Base-by-base conservation (phyloP, 2,329 filamentous ascomycete genomes). In the Septoria petroselini region DNA sequence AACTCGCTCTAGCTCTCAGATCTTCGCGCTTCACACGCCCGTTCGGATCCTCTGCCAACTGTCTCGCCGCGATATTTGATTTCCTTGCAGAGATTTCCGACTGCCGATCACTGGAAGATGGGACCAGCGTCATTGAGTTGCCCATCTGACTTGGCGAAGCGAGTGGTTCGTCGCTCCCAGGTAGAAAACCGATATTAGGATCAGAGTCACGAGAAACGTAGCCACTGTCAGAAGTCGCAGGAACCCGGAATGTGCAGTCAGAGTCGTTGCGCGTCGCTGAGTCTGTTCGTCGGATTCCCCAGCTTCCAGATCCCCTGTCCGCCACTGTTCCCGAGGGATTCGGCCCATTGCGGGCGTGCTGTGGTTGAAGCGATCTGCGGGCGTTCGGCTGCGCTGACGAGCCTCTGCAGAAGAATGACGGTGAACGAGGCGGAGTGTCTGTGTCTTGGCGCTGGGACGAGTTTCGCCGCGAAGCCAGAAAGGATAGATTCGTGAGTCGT, bases 221-320 rank as follows among this genome's bases (percentile, higher is more conserved):
- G 43, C 43, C 43, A 40, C 43, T 47, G 38, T 47, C 43, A 40
- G 35, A 18, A 47, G 40, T 23, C 34, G 35, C 43, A 47, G 43
- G 43, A 47, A 47, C 17, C 35, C 43, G 34, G 43, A 47, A 47
- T 15, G 34, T 18, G 25, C 23, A 17, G 23, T 30, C 25, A 25
- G n/a, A 39, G 7, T 29, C 35, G 18, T 31, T 27, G 23, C 23
- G 23, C 5, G 23, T 27, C 9, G 23, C 9, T 9, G 23, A 29
- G 14, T 15, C 39, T n/a, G 11, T 4, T 35, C 27, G 30, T 38
- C 43, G n/a, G 25, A 15, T 40, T 47, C 34, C 25, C 21, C 33
- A 35, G 34, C 43, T 31, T 47, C 43, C 33, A 39, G 33, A 38
- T 38, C 33, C 33, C 15, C n/a, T 18, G 3, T 31, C 8, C 23